Percentiles rank a stretch among this genome's conserved stretches.
phyloP scores from a whole-genome alignment of 2,329 filamentous ascomycete genomes.

The Coniella lustricola region DNA sequence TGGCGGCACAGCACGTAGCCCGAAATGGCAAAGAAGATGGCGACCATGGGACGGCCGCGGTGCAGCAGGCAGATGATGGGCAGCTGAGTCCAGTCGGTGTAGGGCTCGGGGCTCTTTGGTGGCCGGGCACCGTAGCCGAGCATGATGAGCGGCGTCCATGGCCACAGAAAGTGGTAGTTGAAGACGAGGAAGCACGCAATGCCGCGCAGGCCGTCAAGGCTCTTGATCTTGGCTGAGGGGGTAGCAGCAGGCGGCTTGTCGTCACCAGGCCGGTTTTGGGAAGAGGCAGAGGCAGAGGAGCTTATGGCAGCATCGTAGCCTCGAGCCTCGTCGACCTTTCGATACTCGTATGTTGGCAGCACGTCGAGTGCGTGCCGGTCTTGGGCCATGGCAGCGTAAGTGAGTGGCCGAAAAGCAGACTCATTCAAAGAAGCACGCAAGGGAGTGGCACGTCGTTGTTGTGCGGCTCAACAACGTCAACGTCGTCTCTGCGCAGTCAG shows the following conservation, averaged over 20 bases:
- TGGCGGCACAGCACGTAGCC: conserved; percentile 35
- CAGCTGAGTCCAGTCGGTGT: conserved; percentile 26
- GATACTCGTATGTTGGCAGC: background rate
- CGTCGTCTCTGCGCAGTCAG: background rate
- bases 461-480: background rate
- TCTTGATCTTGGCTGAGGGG: conserved; percentile 29
- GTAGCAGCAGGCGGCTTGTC: background rate
- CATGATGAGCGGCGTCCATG: conserved; percentile 34
- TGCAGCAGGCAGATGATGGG: conserved; percentile 35
- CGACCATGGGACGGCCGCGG: conserved; percentile 34
- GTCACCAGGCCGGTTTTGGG: background rate
- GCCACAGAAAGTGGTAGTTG: conserved; percentile 36
- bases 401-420: background rate
- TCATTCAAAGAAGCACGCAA: background rate
- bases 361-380: background rate
- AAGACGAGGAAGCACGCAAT: conserved; percentile 35
- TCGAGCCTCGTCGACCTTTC: background rate
- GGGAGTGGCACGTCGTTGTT: background rate
- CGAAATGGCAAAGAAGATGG: conserved; percentile 37
- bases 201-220: conserved; percentile 34
- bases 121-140: conserved; percentile 32
- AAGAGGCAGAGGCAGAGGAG: background rate
- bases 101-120: conserved; percentile 28
- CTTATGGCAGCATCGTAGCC: background rate
- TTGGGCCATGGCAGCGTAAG: too few relatives aligned